Percentiles rank a stretch among this genome's conserved stretches.
These are phyloP conservation scores for Claviceps arundinis DNA, from an alignment of 2,329 filamentous ascomycete genomes.

Conservation along the genomic window DNA sequence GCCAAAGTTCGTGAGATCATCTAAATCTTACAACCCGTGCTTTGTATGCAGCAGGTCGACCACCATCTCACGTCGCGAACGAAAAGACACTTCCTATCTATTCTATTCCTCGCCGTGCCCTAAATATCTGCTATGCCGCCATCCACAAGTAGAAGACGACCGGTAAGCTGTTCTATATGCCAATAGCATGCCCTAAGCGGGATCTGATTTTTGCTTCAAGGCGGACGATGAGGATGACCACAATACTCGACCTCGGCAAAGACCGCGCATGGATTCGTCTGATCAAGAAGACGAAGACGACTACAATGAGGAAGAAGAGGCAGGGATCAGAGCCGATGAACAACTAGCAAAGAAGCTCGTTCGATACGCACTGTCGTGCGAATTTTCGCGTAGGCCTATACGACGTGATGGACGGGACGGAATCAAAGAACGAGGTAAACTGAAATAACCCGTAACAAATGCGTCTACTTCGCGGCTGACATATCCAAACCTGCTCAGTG, in stretches of 20 bases:
- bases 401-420: constrained; percentile 46
- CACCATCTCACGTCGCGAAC: neutral
- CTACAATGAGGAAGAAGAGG: constrained; percentile 17
- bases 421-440: constrained; percentile 48
- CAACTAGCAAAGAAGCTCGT: constrained; percentile 53
- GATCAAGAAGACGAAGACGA: constrained; percentile 20
- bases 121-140: constrained; percentile 17
- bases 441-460: too few species aligned
- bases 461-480: neutral
- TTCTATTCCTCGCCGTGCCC: neutral
- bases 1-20: neutral
- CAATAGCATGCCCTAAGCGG: neutral
- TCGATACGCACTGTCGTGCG: constrained; percentile 54
- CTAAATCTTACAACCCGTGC: neutral
- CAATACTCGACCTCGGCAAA: constrained; percentile 19
- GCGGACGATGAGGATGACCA: constrained; percentile 21
- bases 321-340: constrained; percentile 29
- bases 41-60: neutral
- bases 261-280: constrained; percentile 15
- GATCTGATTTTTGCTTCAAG: constrained; percentile 6
- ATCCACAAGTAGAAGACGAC: constrained; percentile 18
- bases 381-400: constrained; percentile 48
- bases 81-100: neutral
- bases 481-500: constrained; percentile 30
- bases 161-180: constrained; percentile 12